Conservation (phyloP, 441 rosid species). For the Jatropha multifida region DNA sequence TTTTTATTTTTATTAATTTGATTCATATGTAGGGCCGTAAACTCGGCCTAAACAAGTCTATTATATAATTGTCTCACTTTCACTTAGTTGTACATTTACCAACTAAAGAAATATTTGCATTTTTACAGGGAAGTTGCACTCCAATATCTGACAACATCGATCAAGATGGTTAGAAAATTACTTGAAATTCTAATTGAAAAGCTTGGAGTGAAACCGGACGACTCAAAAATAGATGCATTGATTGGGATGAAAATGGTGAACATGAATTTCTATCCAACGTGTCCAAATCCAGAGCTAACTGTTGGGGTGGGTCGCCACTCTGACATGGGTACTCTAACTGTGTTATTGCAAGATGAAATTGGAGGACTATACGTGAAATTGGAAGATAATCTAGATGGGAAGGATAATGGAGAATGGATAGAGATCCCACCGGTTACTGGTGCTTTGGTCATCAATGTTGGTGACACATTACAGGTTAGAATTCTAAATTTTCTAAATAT, state of each 20-base stretch:
- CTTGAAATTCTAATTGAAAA: conserved; percentile 38
- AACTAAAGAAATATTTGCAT: not conserved
- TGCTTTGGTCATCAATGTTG: conserved; percentile 57
- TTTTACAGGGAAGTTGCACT: conserved; percentile 44
- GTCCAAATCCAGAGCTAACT: conserved; percentile 58
- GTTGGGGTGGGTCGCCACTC: conserved; percentile 62
- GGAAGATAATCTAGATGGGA: conserved; percentile 25
- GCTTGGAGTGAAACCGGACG: conserved; percentile 41
- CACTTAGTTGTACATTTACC: not conserved
- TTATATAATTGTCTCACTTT: not conserved
- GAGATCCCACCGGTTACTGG: conserved; percentile 48
- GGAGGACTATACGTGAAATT: conserved; percentile 54
- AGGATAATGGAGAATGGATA: conserved; percentile 41
- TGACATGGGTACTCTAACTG: conserved; percentile 47
- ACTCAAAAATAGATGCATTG: conserved; percentile 36
- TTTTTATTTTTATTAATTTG: no score
- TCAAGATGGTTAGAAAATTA: conserved; percentile 41
- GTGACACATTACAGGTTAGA: conserved; percentile 52
- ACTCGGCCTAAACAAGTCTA: no score
- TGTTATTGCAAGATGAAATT: conserved; percentile 51
- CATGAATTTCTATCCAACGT: conserved; percentile 62
- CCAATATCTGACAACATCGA: conserved; percentile 42
- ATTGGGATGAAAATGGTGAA: conserved; percentile 48
- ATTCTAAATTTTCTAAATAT: not conserved
- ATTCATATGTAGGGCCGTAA: no score